Evolutionary conservation across 192 early-diverging fungal species (phyloP), one percentile per base, ranked within the genome.

Genomic region (Gonapodya prolifera): DNA sequence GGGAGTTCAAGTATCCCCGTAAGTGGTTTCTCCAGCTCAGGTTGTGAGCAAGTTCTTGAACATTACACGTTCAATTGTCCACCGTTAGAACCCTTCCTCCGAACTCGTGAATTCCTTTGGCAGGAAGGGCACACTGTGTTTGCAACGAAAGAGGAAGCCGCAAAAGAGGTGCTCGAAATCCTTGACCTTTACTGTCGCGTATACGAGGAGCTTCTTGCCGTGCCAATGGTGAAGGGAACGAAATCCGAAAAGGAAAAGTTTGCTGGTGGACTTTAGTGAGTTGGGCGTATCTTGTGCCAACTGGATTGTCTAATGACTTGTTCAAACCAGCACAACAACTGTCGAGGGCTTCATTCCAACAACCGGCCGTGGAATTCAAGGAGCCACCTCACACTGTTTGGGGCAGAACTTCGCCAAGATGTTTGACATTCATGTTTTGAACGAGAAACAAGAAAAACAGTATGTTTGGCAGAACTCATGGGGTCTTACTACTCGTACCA

Each of bases 371-470:
- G 98, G 92, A 75, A 97, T 99, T 79, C 98, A 99, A 85, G 98
- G 93, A 70, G 98, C 92, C 69, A 99, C 98, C 2, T 98, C 96
- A 77, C 98, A 99, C 87, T 95, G 93, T 80, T 88, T 99, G 81
- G 98, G 98, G n/a, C 96, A 99, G 87, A 99, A 98, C 91, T 99
- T 99, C 83, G 91, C 95, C 74, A 98, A 97, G 84, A 98, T 99
- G 98, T 98, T 99, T 83, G 89, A 95, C 79, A 94, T 99, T 73
- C 84, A 89, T 16, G 88, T 98, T 33, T 94, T 98, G 84, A 92
- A 95, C 80, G 94, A 95, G 76, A 88, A 90, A 36, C 85, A 86
- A 18, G 81, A 84, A 78, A 90, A 94, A 82, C 82, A 89, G 32
- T 84, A 93, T 78, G 96, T 97, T 31, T 98, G 96, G 94, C 98